phyloP scores from a whole-genome alignment of 139 green algal genomes.

The Volvox reticuliferus region DNA sequence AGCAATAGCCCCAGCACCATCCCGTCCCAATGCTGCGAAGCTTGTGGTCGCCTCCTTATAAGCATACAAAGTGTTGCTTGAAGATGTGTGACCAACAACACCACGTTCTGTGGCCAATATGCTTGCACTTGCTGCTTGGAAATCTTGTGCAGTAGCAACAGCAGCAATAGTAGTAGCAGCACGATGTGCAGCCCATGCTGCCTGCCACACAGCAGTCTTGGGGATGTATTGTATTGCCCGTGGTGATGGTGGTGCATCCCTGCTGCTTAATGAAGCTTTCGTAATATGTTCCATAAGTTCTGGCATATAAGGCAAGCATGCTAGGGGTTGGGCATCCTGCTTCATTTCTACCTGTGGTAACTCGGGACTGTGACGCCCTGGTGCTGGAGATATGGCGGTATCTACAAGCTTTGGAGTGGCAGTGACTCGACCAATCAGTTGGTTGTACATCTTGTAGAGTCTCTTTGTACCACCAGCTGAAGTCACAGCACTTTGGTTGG shows the following conservation, averaged over 20 bases:
- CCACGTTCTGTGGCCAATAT: too few relatives aligned
- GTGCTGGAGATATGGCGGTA: background rate
- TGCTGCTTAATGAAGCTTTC: background rate
- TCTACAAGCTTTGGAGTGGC: background rate
- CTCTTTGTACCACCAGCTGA: background rate
- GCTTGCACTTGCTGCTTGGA: too few relatives aligned
- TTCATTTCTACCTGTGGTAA: background rate
- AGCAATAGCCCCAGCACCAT: too few relatives aligned
- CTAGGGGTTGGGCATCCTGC: background rate
- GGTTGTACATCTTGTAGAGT: background rate
- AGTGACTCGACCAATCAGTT: background rate
- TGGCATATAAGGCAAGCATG: background rate
- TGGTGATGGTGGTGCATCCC: background rate
- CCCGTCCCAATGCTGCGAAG: too few relatives aligned
- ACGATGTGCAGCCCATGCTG: background rate
- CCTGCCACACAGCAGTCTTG: slow-evolving; percentile 13
- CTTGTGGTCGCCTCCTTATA: too few relatives aligned
- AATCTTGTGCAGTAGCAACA: too few relatives aligned
- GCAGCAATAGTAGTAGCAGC: background rate
- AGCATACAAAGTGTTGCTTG: too few relatives aligned
- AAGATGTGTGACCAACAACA: too few relatives aligned
- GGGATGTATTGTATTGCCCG: slow-evolving; percentile 1
- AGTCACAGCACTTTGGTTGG: too few relatives aligned
- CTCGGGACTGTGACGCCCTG: background rate
- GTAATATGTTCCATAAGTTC: background rate